Percentiles rank a stretch among this genome's conserved stretches.
phyloP scores from a whole-genome alignment of 441 rosid genomes.

The Syzygium malaccense region DNA sequence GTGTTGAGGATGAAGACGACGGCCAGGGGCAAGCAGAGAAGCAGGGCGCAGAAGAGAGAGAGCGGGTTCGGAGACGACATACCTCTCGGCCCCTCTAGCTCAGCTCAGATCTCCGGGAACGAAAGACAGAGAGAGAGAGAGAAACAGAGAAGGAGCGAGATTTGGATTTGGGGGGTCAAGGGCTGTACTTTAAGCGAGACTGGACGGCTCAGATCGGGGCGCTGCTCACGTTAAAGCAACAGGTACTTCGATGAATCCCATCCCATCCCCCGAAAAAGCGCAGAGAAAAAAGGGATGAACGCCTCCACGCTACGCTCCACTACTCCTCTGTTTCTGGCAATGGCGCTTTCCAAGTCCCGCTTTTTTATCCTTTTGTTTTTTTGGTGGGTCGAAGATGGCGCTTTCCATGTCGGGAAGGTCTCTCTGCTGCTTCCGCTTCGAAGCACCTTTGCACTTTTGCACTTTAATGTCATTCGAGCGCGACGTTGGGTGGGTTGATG shows the following conservation, averaged over 20 bases:
- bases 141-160: neutral
- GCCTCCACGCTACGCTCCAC: neutral
- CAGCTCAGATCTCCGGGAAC: neutral
- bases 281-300: neutral
- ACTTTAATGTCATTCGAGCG: neutral
- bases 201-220: neutral
- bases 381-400: neutral
- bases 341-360: neutral
- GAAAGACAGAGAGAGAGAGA: neutral
- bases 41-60: conserved; percentile 44
- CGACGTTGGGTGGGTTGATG: neutral
- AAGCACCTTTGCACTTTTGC: neutral
- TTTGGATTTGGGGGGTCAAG: neutral
- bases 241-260: neutral
- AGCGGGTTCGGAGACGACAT: conserved; percentile 60
- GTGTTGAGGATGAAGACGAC: conserved; percentile 32
- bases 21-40: conserved; percentile 53
- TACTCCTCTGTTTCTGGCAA: neutral
- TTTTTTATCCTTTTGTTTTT: too few species aligned
- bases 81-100: neutral
- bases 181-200: neutral
- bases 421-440: neutral
- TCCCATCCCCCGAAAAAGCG: neutral
- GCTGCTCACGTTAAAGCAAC: neutral
- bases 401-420: neutral